phyloP scores from a whole-genome alignment of 2,329 filamentous ascomycete species.

The Phyllosticta ampelicida region DNA sequence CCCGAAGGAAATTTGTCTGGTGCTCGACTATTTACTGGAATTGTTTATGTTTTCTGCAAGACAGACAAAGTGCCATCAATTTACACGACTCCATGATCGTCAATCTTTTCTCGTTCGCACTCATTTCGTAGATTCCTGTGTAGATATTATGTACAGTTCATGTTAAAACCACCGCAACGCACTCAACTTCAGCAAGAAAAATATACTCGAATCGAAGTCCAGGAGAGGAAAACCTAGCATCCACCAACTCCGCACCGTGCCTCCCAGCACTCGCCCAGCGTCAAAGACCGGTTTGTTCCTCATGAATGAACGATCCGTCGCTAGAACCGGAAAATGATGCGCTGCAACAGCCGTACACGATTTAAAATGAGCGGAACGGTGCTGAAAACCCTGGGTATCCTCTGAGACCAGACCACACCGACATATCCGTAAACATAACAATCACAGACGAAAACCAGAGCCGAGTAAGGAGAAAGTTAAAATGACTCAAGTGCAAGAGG shows the following conservation, averaged over 20 bases:
- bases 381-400: not conserved
- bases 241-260: not conserved
- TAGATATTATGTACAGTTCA: not conserved
- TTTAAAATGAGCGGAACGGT: not conserved
- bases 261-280: not conserved
- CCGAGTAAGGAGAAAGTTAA: not conserved
- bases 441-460: not conserved
- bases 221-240: not conserved
- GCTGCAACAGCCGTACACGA: not conserved
- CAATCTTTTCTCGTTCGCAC: too few relatives aligned
- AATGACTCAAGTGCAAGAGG: not conserved
- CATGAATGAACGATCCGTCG: not conserved
- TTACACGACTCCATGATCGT: too few relatives aligned
- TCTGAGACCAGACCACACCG: not conserved
- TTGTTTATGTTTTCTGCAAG: too few relatives aligned
- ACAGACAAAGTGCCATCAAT: too few relatives aligned
- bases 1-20: not conserved
- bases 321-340: not conserved
- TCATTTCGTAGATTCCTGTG: not conserved
- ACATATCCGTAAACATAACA: not conserved
- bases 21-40: not conserved
- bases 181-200: not conserved
- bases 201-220: not conserved
- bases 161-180: not conserved
- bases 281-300: not conserved